Evolutionary conservation across 73 alveolate genomes (phyloP), one percentile per base, ranked within the genome.

Genomic region (Stentor roeselii): DNA sequence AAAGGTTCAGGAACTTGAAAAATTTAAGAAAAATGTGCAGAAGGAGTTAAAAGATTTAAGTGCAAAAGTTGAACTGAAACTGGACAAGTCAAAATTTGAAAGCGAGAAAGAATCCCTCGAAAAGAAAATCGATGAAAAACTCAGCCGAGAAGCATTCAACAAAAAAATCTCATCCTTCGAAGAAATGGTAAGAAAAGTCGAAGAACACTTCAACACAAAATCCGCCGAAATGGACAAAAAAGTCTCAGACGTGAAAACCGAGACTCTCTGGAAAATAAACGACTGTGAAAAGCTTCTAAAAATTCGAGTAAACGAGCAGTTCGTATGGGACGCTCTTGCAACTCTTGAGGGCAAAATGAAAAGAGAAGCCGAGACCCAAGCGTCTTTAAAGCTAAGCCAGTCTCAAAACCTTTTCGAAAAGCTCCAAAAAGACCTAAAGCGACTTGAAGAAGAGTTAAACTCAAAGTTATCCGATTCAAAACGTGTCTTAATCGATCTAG

Each of bases 201-300:
- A 41, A 21, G 74, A 35, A 39, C 21, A 76, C 27, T 39, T 76
- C 60, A n/a, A 15, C 6, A 38, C 14, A 39, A 37, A 76, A 76
- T 21, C 30, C 14, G 59, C 30, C 35, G 60, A 76, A 35, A 15
- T 76, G 0, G 75, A 76, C 11, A 39, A 76, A 35, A 76, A 41
- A 76, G 15, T 76, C 1, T 15, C 84, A 27, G 84, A 76, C 34
- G 32, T 76, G 39, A 67, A 76, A 76, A 6, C 39, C 14, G 39
- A 76, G 32, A 76, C 84, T 37, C 3, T 39, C 14, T 76, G 84
- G 74, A 76, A 76, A 76, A 76, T 76, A 39, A 76, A 39, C n/a
- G 84, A 76, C 39, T 76, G 84, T 35, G 84, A 76, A 39, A 40
- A 76, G 30, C 67, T 76, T 21, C 59, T 76, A 37, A 76, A 76